These are phyloP conservation scores for Microdochium paspali DNA, from an alignment of 2,329 filamentous ascomycete species.

Conservation along the genomic window DNA sequence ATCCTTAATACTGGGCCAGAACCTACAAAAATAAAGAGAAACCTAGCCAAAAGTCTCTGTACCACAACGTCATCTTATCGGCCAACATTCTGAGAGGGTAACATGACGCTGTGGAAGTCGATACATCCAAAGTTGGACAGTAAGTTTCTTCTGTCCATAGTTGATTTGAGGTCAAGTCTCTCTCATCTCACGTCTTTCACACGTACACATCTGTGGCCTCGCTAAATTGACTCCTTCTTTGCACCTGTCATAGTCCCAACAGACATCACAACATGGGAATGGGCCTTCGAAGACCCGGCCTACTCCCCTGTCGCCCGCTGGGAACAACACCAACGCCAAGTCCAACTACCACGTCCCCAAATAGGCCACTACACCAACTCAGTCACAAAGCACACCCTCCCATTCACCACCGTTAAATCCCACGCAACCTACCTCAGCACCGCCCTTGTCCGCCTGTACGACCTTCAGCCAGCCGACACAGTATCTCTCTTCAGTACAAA, in stretches of 20 bases:
- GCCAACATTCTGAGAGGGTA: not conserved
- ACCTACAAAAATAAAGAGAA: too few species aligned
- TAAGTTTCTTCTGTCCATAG: too few species aligned
- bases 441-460: slow-evolving; percentile 43
- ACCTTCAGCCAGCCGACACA: slow-evolving; percentile 39
- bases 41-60: too few species aligned
- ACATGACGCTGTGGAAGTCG: not conserved
- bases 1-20: too few species aligned
- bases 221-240: not conserved
- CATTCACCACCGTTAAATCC: slow-evolving; percentile 42
- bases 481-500: slow-evolving; percentile 52
- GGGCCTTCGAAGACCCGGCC: slow-evolving; percentile 45
- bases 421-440: slow-evolving; percentile 46
- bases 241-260: slow-evolving; percentile 32
- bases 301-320: slow-evolving; percentile 23
- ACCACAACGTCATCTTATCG: too few species aligned
- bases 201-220: not conserved
- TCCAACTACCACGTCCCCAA: too few species aligned
- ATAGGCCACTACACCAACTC: slow-evolving; percentile 46
- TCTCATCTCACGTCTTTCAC: not conserved
- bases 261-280: slow-evolving; percentile 49
- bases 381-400: slow-evolving; percentile 42
- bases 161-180: too few species aligned
- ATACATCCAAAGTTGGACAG: not conserved
- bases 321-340: slow-evolving; percentile 16